Evolutionary conservation across 345 rosid species (phyloP).

Genomic region (Orychophragmus violaceus): DNA sequence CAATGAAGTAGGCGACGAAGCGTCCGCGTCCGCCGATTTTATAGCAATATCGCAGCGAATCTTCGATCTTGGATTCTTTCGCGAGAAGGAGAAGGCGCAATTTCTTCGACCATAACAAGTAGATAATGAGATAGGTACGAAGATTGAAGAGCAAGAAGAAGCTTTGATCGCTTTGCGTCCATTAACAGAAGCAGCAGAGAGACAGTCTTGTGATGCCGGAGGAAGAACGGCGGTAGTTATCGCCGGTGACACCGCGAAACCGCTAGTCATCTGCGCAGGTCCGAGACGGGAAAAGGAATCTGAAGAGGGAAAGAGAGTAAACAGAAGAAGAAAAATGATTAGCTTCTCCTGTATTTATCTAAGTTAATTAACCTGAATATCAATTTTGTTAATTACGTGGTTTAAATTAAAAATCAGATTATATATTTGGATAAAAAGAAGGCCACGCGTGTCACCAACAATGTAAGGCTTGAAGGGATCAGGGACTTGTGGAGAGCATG

Average conservation of each 20-base stretch:
- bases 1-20: slow-evolving; percentile 26
- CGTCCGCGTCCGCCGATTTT: slow-evolving; percentile 29
- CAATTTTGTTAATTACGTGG: background rate
- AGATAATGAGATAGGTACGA: slow-evolving; percentile 6
- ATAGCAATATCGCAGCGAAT: slow-evolving; percentile 39
- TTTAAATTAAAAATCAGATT: background rate
- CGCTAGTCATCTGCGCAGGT: slow-evolving; percentile 26
- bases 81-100: slow-evolving; percentile 20
- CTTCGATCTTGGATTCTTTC: slow-evolving; percentile 12
- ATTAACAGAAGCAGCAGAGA: background rate
- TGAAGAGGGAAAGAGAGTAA: background rate
- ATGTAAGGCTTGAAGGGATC: background rate
- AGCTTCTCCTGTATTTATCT: background rate
- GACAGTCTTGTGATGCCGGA: slow-evolving; percentile 16
- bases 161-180: slow-evolving; percentile 3
- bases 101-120: slow-evolving; percentile 11
- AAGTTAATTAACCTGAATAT: background rate
- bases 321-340: background rate
- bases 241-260: slow-evolving; percentile 24
- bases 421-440: slow-evolving; percentile 3
- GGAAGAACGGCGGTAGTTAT: slow-evolving; percentile 24
- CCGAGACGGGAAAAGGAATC: background rate
- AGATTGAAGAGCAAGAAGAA: slow-evolving; percentile 3
- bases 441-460: slow-evolving; percentile 18
- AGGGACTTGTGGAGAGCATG: slow-evolving; percentile 21